Evolutionary conservation across 2,329 filamentous ascomycete genomes (phyloP).

Genomic region (Fusarium luffae): DNA sequence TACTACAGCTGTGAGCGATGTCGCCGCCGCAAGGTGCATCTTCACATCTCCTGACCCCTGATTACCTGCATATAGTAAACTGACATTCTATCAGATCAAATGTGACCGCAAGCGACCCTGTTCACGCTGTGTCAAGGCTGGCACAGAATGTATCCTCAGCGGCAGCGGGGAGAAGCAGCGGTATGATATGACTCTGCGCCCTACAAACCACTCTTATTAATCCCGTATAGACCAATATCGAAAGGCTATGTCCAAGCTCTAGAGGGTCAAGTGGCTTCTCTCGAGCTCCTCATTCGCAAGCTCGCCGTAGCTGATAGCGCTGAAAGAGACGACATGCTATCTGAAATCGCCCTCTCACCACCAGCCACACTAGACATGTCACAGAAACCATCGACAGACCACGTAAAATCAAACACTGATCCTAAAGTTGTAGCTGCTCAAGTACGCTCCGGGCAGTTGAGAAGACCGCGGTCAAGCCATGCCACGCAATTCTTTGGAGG

Average conservation of each 20-base stretch:
- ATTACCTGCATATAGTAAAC: not conserved
- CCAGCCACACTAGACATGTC: slow-evolving; percentile 31
- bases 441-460: slow-evolving; percentile 50
- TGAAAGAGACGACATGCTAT: slow-evolving; percentile 56
- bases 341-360: slow-evolving; percentile 48
- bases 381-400: slow-evolving; percentile 29
- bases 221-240: slow-evolving; percentile 53
- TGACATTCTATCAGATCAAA: slow-evolving; percentile 57
- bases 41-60: not conserved
- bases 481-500: slow-evolving; percentile 61
- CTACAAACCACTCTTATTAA: not conserved
- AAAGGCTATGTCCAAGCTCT: slow-evolving; percentile 60
- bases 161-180: slow-evolving; percentile 57
- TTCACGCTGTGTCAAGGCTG: slow-evolving; percentile 58
- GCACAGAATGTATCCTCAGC: slow-evolving; percentile 54
- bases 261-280: slow-evolving; percentile 58
- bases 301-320: slow-evolving; percentile 54
- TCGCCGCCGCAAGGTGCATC: slow-evolving; percentile 55
- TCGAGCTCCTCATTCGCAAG: slow-evolving; percentile 58
- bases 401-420: slow-evolving; percentile 43
- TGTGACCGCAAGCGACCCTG: slow-evolving; percentile 64
- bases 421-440: slow-evolving; percentile 49
- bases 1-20: slow-evolving; percentile 56
- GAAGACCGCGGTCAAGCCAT: slow-evolving; percentile 55
- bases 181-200: slow-evolving; percentile 45